Base-by-base conservation (phyloP, 805 yeast species). In the Saturnispora halmiae region DNA sequence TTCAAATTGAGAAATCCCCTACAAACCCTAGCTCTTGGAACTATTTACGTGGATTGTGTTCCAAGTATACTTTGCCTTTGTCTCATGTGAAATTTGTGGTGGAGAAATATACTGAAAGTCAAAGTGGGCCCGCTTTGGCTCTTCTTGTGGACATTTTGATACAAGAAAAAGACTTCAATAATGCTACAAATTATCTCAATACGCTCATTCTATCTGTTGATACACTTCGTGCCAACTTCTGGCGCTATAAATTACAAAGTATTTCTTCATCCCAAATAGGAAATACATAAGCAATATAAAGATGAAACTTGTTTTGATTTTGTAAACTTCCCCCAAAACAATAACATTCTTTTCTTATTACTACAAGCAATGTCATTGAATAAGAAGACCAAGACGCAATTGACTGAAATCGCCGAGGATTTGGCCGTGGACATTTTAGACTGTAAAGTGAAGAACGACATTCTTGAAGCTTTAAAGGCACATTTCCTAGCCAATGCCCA, bases 11-110 rank as follows among this genome's bases (percentile, higher is more conserved):
- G 3, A 13, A 21, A 13, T 78, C 86, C 2, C 94, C 96, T 1
- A 85, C 82, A 34, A 90, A 92, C 55, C 77, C 82, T 34, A 77
- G 94, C 6, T 64, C 82, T 0, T 90, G 97, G 98, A 80, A 81
- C 51, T 92, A 90, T 55, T 58, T 87, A 14, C 54, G 59, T 30
- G 40, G 34, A 6, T 21, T 33, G 20, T 33, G 14, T 21, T 10
- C 11, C 8, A 29, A 30, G 26, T n/a, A 9, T n/a, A 19, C 11
- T 19, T 15, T 8, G 3, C n/a, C 16, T 9, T 14, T 19, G 6
- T 2, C 14, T 4, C n/a, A 4, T 10, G 15, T 79, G 28, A 66
- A 73, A 42, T 53, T 46, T 2, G 73, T 80, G 42, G 73, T 77
- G 21, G 31, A 47, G 10, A 45, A 55, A 14, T 76, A 67, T 51